Evolutionary conservation across 2,329 filamentous ascomycete species (phyloP), one percentile per base, ranked within the genome.

Genomic region (Xylaria sp.): DNA sequence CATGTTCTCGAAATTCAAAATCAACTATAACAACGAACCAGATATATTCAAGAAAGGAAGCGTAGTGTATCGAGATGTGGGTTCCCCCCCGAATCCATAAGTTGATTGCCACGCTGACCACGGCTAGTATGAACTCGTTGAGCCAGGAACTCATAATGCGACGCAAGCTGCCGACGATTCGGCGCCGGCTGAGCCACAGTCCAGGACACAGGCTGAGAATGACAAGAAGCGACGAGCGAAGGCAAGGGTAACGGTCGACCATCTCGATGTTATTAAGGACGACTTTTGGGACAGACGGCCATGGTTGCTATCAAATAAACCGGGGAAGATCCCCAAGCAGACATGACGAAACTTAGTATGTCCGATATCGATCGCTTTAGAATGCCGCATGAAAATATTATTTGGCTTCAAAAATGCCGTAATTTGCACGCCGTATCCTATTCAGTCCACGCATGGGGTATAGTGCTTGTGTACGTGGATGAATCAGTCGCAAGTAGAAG

Each of bases 21-120:
- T 97, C 69, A 99, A 99, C 74, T 99, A 99, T 75, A 99, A 99
- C 73, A 94, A 96, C 63, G 94, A 99, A 72, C 85, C 86, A 0
- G 91, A 95, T 59, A 92, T 97, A 16, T 96, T 85, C 72, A 94
- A 88, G 71, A 99, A 97, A 71, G 94, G 94, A 4, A 97, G 91
- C 62, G 88, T 97, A 1, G 74, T 97, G 4, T 94, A 92, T 70
- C 83, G 92, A 64, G 89, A 94, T 70, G 89, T 89, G 74, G 67
- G 83, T 47, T 37, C 18, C 22, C 24, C 16, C 41, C 19, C 2
- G 1, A 26, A 9, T 18, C 13, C 2, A 39, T 17, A n/a, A 8
- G 18, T 37, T 29, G 21, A 29, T 43, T 38, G 26, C 48, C 21
- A 42, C 48, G 45, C 65, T 75, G 48, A 73, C 63, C 6, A 42